Conservation (phyloP, 441 rosid genomes). For the Erodium texanum region DNA sequence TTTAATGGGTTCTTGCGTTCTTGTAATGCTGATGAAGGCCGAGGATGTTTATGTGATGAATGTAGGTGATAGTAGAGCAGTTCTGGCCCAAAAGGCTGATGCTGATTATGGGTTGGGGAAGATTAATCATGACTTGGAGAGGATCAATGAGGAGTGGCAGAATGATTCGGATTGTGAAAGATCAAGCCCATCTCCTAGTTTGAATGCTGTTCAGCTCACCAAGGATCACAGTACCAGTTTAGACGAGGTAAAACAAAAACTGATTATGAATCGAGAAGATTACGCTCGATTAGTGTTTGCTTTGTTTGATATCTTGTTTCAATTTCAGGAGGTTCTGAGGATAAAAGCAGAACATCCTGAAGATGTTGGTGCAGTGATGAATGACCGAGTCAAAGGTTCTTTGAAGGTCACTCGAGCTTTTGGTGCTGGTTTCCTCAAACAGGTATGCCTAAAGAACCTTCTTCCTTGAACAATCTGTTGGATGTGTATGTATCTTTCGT, state of each 20-base stretch:
- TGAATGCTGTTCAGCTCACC: conserved; percentile 53
- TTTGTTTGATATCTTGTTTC: conserved; percentile 1
- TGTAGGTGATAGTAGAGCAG: conserved; percentile 82
- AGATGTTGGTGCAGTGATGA: conserved; percentile 53
- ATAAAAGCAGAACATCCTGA: conserved; percentile 69
- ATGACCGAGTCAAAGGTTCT: conserved; percentile 87
- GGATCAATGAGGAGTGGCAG: conserved; percentile 66
- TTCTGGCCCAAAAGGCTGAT: conserved; percentile 53
- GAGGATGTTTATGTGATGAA: conserved; percentile 22
- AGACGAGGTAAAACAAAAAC: conserved; percentile 33
- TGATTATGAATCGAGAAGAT: neutral
- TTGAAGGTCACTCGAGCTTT: conserved; percentile 95
- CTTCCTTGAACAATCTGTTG: neutral
- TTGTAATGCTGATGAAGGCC: conserved; percentile 79
- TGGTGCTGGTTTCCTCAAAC: conserved; percentile 91
- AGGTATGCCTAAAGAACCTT: conserved; percentile 31
- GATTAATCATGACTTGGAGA: conserved; percentile 60
- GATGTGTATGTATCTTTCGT: neutral
- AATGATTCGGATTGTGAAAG: conserved; percentile 33
- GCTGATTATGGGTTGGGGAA: conserved; percentile 58
- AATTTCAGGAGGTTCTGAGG: conserved; percentile 70
- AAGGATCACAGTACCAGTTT: conserved; percentile 61
- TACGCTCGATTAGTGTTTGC: neutral
- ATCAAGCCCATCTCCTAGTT: conserved; percentile 23
- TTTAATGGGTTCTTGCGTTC: conserved; percentile 75